A percentile compares a stretch with the other conserved stretches of the same genome.
Conservation (phyloP, 305 asterid genomes). For the Euphrasia arctica region DNA sequence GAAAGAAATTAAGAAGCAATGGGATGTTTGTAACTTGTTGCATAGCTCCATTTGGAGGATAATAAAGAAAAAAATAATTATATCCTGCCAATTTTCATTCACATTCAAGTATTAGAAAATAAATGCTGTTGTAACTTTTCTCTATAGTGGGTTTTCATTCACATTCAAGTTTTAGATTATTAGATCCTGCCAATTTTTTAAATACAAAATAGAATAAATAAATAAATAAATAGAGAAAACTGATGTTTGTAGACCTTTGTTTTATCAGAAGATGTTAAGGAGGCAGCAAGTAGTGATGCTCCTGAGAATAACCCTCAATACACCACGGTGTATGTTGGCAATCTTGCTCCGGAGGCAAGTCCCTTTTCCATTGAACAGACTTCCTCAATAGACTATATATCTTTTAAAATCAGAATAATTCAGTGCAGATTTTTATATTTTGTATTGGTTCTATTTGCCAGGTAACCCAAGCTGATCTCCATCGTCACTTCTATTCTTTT, state of each 20-base stretch:
- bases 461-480: constrained; percentile 88
- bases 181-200: background rate
- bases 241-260: constrained; percentile 2
- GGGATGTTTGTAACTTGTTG: background rate
- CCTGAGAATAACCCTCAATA: background rate
- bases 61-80: too few relatives aligned
- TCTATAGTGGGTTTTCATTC: background rate
- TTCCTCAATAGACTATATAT: background rate
- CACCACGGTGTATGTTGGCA: constrained; percentile 1
- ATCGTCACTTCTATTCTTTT: constrained; percentile 76
- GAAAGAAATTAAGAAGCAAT: background rate
- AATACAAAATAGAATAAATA: background rate
- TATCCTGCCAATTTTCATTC: too few relatives aligned
- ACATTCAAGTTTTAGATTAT: background rate
- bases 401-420: background rate
- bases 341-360: background rate
- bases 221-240: background rate
- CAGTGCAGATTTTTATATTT: background rate
- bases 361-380: background rate
- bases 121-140: background rate
- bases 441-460: constrained; percentile 31
- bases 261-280: background rate
- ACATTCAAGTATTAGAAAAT: too few relatives aligned
- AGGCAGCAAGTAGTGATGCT: background rate
- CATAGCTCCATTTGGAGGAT: background rate